Conservation (phyloP, 352 stramenopile genomes). For the Globisporangium cylindrosporum region DNA sequence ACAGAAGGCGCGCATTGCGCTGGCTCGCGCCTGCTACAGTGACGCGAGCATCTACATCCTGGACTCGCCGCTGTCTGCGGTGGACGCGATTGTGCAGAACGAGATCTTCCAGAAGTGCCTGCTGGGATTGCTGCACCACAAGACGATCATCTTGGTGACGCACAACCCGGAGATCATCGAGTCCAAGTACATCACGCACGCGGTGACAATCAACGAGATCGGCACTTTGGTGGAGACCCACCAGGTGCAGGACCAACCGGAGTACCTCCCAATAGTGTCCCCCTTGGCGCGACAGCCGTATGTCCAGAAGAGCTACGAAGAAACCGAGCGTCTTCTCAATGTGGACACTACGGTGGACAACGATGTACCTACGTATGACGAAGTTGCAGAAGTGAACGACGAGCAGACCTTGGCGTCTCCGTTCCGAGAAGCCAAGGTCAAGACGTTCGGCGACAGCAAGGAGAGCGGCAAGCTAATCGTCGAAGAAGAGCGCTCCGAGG, state of each 20-base stretch:
- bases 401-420: constrained; percentile 5
- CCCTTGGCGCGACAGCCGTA: not conserved
- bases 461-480: constrained; percentile 24
- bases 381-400: constrained; percentile 1
- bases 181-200: constrained; percentile 10
- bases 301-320: not conserved
- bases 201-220: not conserved
- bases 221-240: not conserved
- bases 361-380: constrained; percentile 12
- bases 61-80: too few species aligned
- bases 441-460: constrained; percentile 2
- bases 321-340: not conserved
- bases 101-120: too few species aligned
- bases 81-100: too few species aligned
- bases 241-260: not conserved
- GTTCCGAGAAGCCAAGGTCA: constrained; percentile 1
- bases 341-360: not conserved
- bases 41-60: too few species aligned
- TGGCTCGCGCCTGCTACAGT: too few species aligned
- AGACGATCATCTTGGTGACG: too few species aligned
- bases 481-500: constrained; percentile 24
- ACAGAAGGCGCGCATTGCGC: too few species aligned
- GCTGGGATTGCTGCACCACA: too few species aligned
- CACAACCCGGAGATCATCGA: too few species aligned
- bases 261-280: not conserved